Evolutionary conservation across 2,329 filamentous ascomycete genomes (phyloP).

Genomic region (Pleomassaria siparia): DNA sequence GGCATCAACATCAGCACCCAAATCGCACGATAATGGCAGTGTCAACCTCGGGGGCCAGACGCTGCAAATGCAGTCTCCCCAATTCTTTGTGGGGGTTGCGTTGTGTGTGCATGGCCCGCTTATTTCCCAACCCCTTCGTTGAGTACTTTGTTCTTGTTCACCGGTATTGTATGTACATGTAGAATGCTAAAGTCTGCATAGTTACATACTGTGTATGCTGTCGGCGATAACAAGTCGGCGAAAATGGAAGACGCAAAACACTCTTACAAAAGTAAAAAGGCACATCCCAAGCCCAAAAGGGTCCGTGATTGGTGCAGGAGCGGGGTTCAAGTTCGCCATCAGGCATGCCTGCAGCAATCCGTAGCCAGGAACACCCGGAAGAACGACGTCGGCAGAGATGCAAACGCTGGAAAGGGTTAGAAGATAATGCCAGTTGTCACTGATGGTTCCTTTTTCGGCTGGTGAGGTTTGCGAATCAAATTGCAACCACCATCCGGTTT

Average conservation of each 20-base stretch:
- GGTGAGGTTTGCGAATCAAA: background rate
- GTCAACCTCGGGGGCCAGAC: background rate
- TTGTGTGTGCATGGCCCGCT: too few relatives aligned
- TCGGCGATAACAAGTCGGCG: constrained; percentile 8
- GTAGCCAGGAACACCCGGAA: constrained; percentile 1
- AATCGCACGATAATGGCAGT: background rate
- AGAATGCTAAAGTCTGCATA: too few relatives aligned
- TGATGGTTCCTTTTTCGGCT: background rate
- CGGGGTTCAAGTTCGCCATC: background rate
- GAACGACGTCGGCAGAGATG: constrained; percentile 2
- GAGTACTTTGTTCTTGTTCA: constrained; percentile 4
- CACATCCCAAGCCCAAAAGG: too few relatives aligned
- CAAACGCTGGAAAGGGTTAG: background rate
- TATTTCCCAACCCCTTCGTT: background rate
- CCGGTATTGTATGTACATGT: too few relatives aligned
- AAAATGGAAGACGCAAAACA: background rate
- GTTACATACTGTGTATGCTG: background rate
- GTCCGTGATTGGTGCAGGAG: background rate
- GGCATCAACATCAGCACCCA: background rate
- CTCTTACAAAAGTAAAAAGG: too few relatives aligned
- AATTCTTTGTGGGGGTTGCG: too few relatives aligned
- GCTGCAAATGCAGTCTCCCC: too few relatives aligned
- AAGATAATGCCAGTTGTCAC: constrained; percentile 5
- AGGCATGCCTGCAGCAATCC: background rate
- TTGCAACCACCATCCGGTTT: background rate